A percentile compares a stretch with the other conserved stretches of the same genome.
phyloP scores from a whole-genome alignment of 441 rosid genomes.

The Euphorbia schlechtendalii region DNA sequence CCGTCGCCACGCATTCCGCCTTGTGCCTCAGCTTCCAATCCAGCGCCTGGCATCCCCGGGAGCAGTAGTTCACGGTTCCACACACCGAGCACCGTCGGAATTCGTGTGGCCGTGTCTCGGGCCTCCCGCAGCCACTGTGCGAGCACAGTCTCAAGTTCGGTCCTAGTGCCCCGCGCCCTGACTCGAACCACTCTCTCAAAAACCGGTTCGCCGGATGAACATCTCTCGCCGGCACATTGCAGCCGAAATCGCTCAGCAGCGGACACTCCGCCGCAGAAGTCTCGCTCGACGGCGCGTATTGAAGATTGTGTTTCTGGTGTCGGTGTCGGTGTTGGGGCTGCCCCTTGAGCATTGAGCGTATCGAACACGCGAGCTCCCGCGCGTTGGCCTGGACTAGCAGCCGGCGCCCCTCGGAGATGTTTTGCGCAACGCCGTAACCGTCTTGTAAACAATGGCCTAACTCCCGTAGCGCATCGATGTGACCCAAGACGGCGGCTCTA shows the following conservation, averaged over 20 bases:
- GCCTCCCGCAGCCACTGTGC: conserved; percentile 67
- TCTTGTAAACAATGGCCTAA: conserved; percentile 87
- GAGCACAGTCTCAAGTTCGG: conserved; percentile 57
- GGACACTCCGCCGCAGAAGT: conserved; percentile 17
- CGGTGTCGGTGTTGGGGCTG: background rate
- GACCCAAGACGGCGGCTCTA: conserved; percentile 66
- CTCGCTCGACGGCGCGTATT: background rate
- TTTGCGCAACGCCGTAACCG: conserved; percentile 74
- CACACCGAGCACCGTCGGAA: conserved; percentile 82
- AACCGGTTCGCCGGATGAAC: conserved; percentile 65
- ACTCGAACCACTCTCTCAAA: conserved; percentile 62
- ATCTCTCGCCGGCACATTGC: conserved; percentile 41
- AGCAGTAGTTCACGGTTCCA: conserved; percentile 74
- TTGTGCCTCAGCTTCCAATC: conserved; percentile 84
- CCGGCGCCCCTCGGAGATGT: conserved; percentile 59
- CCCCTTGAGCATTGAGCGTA: conserved; percentile 22
- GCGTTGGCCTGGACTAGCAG: conserved; percentile 71
- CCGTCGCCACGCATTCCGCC: conserved; percentile 50
- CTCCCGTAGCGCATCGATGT: conserved; percentile 74
- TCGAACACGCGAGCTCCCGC: conserved; percentile 49
- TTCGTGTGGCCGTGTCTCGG: conserved; percentile 73
- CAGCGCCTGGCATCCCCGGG: conserved; percentile 80
- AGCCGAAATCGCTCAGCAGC: conserved; percentile 47
- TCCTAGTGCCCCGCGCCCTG: conserved; percentile 22
- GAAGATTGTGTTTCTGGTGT: background rate